Base-by-base conservation (phyloP, 306 rosid species). In the Cucumis hystrix region DNA sequence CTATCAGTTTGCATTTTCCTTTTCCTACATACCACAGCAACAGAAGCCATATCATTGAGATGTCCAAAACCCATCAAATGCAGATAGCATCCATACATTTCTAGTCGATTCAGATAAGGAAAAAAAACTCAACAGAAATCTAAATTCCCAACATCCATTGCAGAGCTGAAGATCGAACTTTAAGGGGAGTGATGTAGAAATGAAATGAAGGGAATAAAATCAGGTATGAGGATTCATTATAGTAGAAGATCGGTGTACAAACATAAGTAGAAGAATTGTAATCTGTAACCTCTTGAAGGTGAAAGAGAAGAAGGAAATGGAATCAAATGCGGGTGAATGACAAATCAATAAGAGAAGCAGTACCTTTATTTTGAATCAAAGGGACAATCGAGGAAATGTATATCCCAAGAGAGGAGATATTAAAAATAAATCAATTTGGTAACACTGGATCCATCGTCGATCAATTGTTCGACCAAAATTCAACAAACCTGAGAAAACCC, bases 1-100 rank as follows among this genome's bases (percentile, higher is more conserved):
- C 83, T 89, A 77, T 95, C 99, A 77, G 97, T 87, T 90, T 95
- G 97, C 99, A 92, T 92, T 86, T 86, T 90, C 41, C 28, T 49
- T 49, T 57, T 54, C 84, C 97, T 95, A 78, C 86, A 87, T 63
- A 67, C 81, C 87, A 84, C 65, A 87, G 35, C 79, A 85, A 80
- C 80, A 76, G 81, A 77, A 76, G 84, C 71, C 67, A 58, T 15
- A 85, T 74, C 8, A 56, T 30, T 47, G 41, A 49, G 59, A 49
- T 71, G 43, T 49, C 43, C 43, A 78, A 80, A 84, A 82, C 71
- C 79, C 77, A 57, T 33, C 49, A 83, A 82, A 87, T 87, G 88
- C 80, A 79, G 76, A 45, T 71, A 35, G 14, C 65, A 80, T 80
- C 73, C 66, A 75, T 80, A 55, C 65, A 82, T 80, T 77, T 72